Evolutionary conservation across 371 early-diverging fungal species (phyloP).

Genomic region (Lichtheimia corymbifera): DNA sequence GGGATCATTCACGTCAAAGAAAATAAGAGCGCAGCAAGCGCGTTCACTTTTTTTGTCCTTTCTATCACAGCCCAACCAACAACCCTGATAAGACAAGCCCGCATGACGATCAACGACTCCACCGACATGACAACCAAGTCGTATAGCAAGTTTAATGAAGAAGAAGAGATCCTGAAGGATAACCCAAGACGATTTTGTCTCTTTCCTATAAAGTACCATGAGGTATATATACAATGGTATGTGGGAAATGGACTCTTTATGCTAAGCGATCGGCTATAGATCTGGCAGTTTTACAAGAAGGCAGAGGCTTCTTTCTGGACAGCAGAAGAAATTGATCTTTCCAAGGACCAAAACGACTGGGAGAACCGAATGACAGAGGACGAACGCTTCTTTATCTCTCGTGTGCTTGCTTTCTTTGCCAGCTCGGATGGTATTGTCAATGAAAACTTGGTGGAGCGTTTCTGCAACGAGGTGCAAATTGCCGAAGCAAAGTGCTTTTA

Average conservation of each 20-base stretch:
- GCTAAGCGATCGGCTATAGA: constrained; percentile 37
- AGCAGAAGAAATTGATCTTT: constrained; percentile 98
- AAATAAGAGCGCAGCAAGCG: background rate
- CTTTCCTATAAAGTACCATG: constrained; percentile 96
- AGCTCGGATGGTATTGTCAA: constrained; percentile 99
- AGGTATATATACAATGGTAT: constrained; percentile 47
- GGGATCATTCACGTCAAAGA: background rate
- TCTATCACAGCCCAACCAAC: background rate
- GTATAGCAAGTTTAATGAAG: constrained; percentile 18
- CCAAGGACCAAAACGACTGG: constrained; percentile 96
- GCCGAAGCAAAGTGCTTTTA: constrained; percentile 99
- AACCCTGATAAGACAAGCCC: constrained; percentile 6
- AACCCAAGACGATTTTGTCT: constrained; percentile 91
- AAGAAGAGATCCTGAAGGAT: constrained; percentile 54
- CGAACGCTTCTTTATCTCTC: constrained; percentile 96
- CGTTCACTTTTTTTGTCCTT: background rate
- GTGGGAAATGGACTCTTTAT: background rate
- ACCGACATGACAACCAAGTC: background rate
- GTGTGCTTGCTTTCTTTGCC: constrained; percentile 99
- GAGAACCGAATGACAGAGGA: constrained; percentile 87
- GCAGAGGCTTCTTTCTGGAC: constrained; percentile 99
- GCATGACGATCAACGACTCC: constrained; percentile 10
- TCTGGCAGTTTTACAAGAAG: constrained; percentile 99
- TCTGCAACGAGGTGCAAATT: constrained; percentile 97
- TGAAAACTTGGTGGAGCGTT: constrained; percentile 97